phyloP scores from a whole-genome alignment of 192 early-diverging fungal genomes.

The Coemansia erecta region DNA sequence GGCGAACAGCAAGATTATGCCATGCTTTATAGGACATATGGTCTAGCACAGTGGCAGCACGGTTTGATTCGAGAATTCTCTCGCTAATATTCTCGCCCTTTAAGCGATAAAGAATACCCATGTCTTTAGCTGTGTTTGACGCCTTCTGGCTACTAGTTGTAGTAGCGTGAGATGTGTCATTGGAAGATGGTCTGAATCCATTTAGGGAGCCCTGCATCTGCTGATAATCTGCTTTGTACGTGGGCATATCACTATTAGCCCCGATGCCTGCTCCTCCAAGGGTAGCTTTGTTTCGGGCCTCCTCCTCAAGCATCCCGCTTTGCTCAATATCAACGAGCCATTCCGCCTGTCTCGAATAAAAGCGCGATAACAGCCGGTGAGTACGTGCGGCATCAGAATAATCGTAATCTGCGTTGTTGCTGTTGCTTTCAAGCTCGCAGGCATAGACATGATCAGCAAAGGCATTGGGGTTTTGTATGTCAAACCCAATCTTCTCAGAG shows the following conservation, averaged over 20 bases:
- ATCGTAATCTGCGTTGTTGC: slow-evolving; percentile 4
- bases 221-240: too few relatives aligned
- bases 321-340: slow-evolving; percentile 66
- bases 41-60: slow-evolving; percentile 85
- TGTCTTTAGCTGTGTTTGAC: slow-evolving; percentile 8
- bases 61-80: slow-evolving; percentile 76
- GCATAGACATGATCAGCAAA: slow-evolving; percentile 31
- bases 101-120: slow-evolving; percentile 17
- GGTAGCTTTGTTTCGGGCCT: slow-evolving; percentile 9
- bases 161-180: too few relatives aligned
- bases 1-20: slow-evolving; percentile 92
- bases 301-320: slow-evolving; percentile 9
- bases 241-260: background rate
- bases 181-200: too few relatives aligned
- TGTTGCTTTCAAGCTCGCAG: background rate
- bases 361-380: slow-evolving; percentile 63
- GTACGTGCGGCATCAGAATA: slow-evolving; percentile 13
- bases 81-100: slow-evolving; percentile 26
- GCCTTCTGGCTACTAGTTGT: too few relatives aligned
- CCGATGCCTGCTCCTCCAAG: slow-evolving; percentile 5
- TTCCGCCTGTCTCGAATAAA: slow-evolving; percentile 89
- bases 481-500: slow-evolving; percentile 28
- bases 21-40: slow-evolving; percentile 95
- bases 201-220: too few relatives aligned
- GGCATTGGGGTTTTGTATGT: slow-evolving; percentile 13